Conservation (phyloP, 768 basidiomycete genomes). For the Sarcomyxa edulis region DNA sequence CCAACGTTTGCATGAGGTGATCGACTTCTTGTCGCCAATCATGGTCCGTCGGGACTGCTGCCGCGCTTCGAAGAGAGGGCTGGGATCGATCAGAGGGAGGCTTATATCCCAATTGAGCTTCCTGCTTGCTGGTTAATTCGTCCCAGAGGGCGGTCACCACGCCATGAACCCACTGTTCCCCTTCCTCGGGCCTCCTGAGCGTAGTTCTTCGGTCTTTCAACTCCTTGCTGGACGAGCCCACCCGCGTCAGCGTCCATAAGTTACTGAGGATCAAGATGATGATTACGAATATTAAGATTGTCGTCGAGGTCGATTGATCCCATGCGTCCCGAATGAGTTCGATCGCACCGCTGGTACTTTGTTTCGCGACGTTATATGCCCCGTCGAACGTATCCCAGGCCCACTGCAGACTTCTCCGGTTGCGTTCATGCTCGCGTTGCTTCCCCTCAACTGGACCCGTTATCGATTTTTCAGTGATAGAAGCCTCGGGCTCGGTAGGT, state of each 20-base stretch:
- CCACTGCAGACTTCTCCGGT: conserved; percentile 77
- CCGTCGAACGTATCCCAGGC: conserved; percentile 84
- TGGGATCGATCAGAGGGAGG: conserved; percentile 6
- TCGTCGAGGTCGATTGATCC: conserved; percentile 71
- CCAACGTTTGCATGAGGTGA: conserved; percentile 46
- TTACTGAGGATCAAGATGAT: conserved; percentile 72
- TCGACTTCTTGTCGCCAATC: conserved; percentile 36
- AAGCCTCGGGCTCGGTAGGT: conserved; percentile 19
- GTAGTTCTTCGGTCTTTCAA: conserved; percentile 42
- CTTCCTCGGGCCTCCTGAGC: conserved; percentile 55
- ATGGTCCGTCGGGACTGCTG: conserved; percentile 7
- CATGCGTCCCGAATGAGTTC: conserved; percentile 77
- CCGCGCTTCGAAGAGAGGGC: not conserved
- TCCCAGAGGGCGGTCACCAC: conserved; percentile 71
- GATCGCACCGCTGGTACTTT: conserved; percentile 65
- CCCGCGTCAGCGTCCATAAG: conserved; percentile 52
- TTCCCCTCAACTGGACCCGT: conserved; percentile 26
- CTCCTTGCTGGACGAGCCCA: conserved; percentile 34
- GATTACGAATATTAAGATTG: conserved; percentile 71
- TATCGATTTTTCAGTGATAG: conserved; percentile 6
- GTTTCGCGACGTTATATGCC: conserved; percentile 62
- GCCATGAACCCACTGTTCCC: conserved; percentile 71
- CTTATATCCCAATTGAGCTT: conserved; percentile 8
- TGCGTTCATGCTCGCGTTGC: conserved; percentile 62
- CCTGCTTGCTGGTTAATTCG: conserved; percentile 50